A percentile compares a stretch with the other conserved stretches of the same genome.
phyloP scores from a whole-genome alignment of 129 eudicot species.

The Centaurea solstitialis region DNA sequence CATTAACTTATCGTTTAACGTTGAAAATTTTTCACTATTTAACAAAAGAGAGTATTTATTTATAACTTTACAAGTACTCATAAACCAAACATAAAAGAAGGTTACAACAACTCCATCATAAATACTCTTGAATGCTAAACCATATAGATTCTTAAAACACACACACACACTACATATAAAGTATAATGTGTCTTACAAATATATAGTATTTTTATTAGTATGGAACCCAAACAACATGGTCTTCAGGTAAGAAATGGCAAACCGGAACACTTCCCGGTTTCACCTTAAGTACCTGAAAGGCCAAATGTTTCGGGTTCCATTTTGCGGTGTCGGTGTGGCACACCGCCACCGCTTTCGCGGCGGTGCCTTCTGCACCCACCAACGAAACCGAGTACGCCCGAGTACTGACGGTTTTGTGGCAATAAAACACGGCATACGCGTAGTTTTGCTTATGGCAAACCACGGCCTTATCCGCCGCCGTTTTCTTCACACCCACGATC shows the following conservation, averaged over 20 bases:
- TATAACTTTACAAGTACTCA: conserved; percentile 6
- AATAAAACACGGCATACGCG: conserved; percentile 63
- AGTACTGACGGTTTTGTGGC: conserved; percentile 50
- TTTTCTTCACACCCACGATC: conserved; percentile 33
- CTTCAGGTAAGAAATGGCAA: conserved; percentile 78
- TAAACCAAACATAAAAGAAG: background rate
- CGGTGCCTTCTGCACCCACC: conserved; percentile 17
- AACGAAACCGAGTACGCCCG: conserved; percentile 40
- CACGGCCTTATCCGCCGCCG: conserved; percentile 31
- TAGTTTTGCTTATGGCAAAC: conserved; percentile 70
- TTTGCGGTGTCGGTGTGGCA: conserved; percentile 39
- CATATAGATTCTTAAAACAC: conserved; percentile 17
- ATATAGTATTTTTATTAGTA: conserved; percentile 23
- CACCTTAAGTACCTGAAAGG: conserved; percentile 66
- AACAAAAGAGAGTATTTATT: conserved; percentile 7
- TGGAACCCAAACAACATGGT: conserved; percentile 73
- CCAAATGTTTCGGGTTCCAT: conserved; percentile 74
- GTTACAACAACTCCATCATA: conserved; percentile 5
- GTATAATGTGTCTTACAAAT: background rate
- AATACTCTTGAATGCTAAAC: conserved; percentile 12
- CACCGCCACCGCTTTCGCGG: conserved; percentile 35
- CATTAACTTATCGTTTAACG: too few relatives aligned
- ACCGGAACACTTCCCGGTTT: conserved; percentile 71
- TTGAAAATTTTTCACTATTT: background rate
- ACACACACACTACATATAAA: background rate